A percentile compares a stretch with the other conserved stretches of the same genome.
These are phyloP conservation scores for Pyrenochaeta sp. DNA, from an alignment of 2,329 filamentous ascomycete species.

Conservation along the genomic window DNA sequence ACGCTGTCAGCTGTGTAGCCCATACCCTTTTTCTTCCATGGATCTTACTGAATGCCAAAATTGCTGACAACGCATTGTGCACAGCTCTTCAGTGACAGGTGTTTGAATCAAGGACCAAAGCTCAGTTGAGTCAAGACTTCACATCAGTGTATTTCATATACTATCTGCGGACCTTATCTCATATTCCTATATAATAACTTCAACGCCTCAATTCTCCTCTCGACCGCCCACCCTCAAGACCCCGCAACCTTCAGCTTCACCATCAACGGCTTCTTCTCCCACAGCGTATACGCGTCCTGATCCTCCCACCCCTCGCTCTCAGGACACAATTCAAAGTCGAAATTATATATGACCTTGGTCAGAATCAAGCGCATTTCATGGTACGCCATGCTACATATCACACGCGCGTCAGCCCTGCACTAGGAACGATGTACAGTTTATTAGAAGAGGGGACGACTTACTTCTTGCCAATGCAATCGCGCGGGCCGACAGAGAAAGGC, in stretches of 20 bases:
- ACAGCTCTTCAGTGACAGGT: too few relatives aligned
- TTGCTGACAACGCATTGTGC: too few relatives aligned
- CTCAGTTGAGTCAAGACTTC: too few relatives aligned
- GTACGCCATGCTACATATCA: slow-evolving; percentile 31
- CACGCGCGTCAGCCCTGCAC: neutral
- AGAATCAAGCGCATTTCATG: slow-evolving; percentile 50
- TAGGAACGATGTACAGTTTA: neutral
- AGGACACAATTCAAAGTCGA: slow-evolving; percentile 42
- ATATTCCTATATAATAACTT: too few relatives aligned
- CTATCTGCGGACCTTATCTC: too few relatives aligned
- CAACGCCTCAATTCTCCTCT: too few relatives aligned
- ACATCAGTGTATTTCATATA: too few relatives aligned
- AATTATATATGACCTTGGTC: slow-evolving; percentile 43
- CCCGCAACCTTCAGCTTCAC: neutral
- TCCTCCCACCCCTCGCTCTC: slow-evolving; percentile 31
- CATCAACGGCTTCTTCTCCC: slow-evolving; percentile 29
- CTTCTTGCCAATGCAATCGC: slow-evolving; percentile 39
- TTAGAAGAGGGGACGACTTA: slow-evolving; percentile 2
- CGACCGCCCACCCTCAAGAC: too few relatives aligned
- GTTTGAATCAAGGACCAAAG: too few relatives aligned
- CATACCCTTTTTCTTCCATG: too few relatives aligned
- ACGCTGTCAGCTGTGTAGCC: too few relatives aligned
- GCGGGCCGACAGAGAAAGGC: slow-evolving; percentile 27
- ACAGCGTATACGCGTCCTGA: slow-evolving; percentile 41
- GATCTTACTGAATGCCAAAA: too few relatives aligned